phyloP scores from a whole-genome alignment of 805 yeast genomes.

The Candida sonorensis region DNA sequence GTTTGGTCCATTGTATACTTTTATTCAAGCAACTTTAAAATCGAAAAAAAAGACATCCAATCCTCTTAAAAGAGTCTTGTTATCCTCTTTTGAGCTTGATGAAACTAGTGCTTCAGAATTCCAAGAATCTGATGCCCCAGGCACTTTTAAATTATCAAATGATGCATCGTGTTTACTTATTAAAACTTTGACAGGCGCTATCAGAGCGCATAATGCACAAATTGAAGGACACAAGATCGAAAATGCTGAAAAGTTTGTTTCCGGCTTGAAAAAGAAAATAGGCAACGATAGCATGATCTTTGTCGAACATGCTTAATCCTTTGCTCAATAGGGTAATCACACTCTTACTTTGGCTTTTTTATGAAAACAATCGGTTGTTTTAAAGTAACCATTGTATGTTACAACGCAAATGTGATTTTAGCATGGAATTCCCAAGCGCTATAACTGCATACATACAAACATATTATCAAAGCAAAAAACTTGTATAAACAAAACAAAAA shows the following conservation, averaged over 20 bases:
- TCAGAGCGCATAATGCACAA: constrained; percentile 35
- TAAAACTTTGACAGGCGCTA: constrained; percentile 36
- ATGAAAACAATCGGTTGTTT: too few species aligned
- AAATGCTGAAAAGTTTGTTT: constrained; percentile 36
- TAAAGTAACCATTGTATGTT: too few species aligned
- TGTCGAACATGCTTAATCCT: too few species aligned
- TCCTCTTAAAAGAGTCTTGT: constrained; percentile 34
- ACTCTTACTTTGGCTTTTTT: too few species aligned
- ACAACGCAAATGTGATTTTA: too few species aligned
- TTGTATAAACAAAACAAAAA: constrained; percentile 1
- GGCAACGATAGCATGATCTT: too few species aligned
- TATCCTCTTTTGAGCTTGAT: constrained; percentile 31
- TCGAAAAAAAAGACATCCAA: constrained; percentile 15
- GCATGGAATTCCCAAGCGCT: too few species aligned
- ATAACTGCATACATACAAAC: too few species aligned
- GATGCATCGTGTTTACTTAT: constrained; percentile 24
- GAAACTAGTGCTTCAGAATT: neutral
- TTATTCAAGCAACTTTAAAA: constrained; percentile 28
- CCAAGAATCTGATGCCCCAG: constrained; percentile 11
- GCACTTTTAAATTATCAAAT: constrained; percentile 18
- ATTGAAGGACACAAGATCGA: constrained; percentile 52
- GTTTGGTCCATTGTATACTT: constrained; percentile 50
- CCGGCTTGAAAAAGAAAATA: constrained; percentile 38
- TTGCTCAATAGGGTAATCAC: too few species aligned
- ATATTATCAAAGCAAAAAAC: constrained; percentile 4